Percentiles rank a stretch among this genome's conserved stretches.
phyloP scores from a whole-genome alignment of 2,329 filamentous ascomycete genomes.

The Colletotrichum gloeosporioides region DNA sequence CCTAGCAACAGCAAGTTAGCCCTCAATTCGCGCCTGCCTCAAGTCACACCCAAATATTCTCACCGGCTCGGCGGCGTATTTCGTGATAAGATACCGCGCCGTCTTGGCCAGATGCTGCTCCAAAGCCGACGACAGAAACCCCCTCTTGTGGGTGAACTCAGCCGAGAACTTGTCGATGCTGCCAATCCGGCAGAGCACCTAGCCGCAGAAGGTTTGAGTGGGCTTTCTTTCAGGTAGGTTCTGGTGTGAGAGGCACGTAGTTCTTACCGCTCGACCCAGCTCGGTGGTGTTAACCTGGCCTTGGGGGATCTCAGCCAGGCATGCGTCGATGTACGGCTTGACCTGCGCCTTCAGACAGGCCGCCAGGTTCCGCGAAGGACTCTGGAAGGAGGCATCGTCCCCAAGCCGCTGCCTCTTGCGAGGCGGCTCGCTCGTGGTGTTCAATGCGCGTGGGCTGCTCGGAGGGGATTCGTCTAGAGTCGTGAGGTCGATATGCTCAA shows the following conservation, averaged over 20 bases:
- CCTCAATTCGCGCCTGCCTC: not conserved
- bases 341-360: constrained; percentile 34
- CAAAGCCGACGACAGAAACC: not conserved
- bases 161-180: not conserved
- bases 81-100: not conserved
- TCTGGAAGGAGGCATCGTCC: constrained; percentile 7
- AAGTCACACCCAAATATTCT: not conserved
- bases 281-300: constrained; percentile 28
- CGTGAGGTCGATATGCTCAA: constrained; percentile 33
- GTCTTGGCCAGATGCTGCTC: not conserved
- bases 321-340: constrained; percentile 34
- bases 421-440: constrained; percentile 27
- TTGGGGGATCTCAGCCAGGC: constrained; percentile 27
- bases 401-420: constrained; percentile 35
- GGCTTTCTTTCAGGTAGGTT: constrained; percentile 20
- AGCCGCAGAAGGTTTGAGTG: not conserved
- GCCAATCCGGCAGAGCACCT: not conserved
- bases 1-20: not conserved
- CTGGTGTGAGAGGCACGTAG: constrained; percentile 11
- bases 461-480: constrained; percentile 21
- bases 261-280: constrained; percentile 35
- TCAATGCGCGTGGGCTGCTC: not conserved
- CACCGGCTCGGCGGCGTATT: not conserved
- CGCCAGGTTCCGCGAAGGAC: constrained; percentile 20
- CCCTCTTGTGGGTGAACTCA: not conserved